Percentiles rank a stretch among this genome's conserved stretches.
Conservation (phyloP, 2,329 filamentous ascomycete genomes). For the Parafenestella ontariensis region DNA sequence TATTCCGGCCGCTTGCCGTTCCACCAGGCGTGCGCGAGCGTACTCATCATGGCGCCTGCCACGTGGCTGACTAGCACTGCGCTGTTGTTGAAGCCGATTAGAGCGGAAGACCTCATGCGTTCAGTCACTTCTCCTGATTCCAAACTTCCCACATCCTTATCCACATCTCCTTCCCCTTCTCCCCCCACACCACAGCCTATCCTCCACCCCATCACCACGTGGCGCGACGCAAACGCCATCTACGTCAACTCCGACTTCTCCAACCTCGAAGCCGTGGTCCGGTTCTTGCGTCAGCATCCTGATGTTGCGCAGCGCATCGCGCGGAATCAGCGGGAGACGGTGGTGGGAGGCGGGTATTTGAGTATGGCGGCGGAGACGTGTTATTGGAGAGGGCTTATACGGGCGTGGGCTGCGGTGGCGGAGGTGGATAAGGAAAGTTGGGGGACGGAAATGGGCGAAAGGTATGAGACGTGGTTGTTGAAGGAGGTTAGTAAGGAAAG, state of each 20-base stretch:
- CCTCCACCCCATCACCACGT: background rate
- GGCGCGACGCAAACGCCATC: constrained; percentile 19
- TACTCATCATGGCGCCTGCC: constrained; percentile 20
- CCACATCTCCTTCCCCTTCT: too few species aligned
- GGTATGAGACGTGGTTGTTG: constrained; percentile 25
- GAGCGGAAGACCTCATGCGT: constrained; percentile 10
- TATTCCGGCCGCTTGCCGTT: constrained; percentile 27
- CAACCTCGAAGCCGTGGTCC: constrained; percentile 15
- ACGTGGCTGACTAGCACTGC: constrained; percentile 20
- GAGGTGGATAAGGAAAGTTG: constrained; percentile 6
- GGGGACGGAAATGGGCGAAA: constrained; percentile 15
- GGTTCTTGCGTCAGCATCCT: constrained; percentile 7
- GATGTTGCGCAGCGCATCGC: constrained; percentile 19
- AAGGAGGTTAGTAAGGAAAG: constrained; percentile 7
- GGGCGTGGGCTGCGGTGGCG: constrained; percentile 16
- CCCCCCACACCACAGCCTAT: background rate
- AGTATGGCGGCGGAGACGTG: constrained; percentile 22
- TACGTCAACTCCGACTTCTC: constrained; percentile 19
- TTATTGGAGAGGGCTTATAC: constrained; percentile 24
- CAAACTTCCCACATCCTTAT: too few species aligned
- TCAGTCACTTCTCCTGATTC: too few species aligned
- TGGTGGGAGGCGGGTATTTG: constrained; percentile 11
- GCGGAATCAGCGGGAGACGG: constrained; percentile 16
- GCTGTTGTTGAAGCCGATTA: constrained; percentile 16
- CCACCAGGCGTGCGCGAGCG: constrained; percentile 27